phyloP scores from a whole-genome alignment of 495 filamentous ascomycete species.

The Penicillium coprophilum region DNA sequence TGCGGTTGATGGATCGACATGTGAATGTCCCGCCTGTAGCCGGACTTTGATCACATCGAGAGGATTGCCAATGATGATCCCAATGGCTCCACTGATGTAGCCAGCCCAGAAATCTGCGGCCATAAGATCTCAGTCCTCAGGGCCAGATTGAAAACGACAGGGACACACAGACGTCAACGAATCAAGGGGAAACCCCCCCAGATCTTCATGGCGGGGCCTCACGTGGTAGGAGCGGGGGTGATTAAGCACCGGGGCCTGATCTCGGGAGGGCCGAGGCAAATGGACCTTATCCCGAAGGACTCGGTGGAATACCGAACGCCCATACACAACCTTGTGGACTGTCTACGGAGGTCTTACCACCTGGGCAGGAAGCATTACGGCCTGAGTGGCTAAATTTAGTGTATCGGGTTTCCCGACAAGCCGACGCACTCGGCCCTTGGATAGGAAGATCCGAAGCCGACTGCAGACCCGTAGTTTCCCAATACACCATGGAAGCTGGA shows the following conservation, averaged over 20 bases:
- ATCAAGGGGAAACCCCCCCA: slow-evolving; percentile 6
- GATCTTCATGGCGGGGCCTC: slow-evolving; percentile 10
- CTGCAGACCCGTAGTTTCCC: no score
- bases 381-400: no score
- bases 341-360: no score
- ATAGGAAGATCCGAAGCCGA: no score
- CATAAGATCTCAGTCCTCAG: slow-evolving; percentile 45
- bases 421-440: no score
- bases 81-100: slow-evolving; percentile 77
- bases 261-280: neutral
- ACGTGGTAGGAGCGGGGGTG: neutral
- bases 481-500: no score
- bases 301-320: no score
- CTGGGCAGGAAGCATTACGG: no score
- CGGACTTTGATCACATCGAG: slow-evolving; percentile 83
- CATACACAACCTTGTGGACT: no score
- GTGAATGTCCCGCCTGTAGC: slow-evolving; percentile 61
- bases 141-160: neutral
- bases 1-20: slow-evolving; percentile 23
- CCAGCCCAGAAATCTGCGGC: slow-evolving; percentile 85
- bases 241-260: neutral
- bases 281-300: neutral
- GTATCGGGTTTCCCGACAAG: no score
- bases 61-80: slow-evolving; percentile 86
- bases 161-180: slow-evolving; percentile 8